Evolutionary conservation across 495 filamentous ascomycete genomes (phyloP).

Genomic region (Aspergillus wentii): DNA sequence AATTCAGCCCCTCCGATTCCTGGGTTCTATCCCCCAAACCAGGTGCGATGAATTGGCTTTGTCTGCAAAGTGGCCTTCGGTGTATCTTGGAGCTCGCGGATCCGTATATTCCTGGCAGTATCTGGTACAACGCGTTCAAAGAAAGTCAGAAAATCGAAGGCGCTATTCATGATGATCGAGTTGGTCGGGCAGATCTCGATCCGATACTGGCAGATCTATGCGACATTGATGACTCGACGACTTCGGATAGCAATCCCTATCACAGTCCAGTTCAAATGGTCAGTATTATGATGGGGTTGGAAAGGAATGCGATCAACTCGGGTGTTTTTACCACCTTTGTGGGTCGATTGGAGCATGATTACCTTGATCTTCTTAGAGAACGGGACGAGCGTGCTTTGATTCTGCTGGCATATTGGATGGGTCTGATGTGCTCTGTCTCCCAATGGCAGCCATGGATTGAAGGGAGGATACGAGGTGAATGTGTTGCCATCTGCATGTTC

Average conservation of each 20-base stretch:
- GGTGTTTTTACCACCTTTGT: constrained; percentile 26
- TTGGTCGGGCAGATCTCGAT: constrained; percentile 30
- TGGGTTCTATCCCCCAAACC: constrained; percentile 38
- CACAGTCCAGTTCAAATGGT: constrained; percentile 34
- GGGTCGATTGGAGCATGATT: constrained; percentile 28
- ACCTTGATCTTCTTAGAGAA: constrained; percentile 22
- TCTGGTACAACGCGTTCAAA: constrained; percentile 33
- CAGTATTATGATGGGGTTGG: constrained; percentile 21
- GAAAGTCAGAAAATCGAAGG: constrained; percentile 16
- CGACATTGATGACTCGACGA: constrained; percentile 28
- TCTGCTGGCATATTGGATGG: constrained; percentile 42
- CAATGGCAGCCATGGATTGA: constrained; percentile 44
- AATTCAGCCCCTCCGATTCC: constrained; percentile 30
- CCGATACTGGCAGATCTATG: constrained; percentile 34
- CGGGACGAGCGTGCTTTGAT: constrained; percentile 41
- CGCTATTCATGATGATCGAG: constrained; percentile 23
- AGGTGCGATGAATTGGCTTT: constrained; percentile 35
- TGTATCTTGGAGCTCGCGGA: constrained; percentile 26
- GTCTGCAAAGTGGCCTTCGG: constrained; percentile 36
- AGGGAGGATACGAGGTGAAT: constrained; percentile 33
- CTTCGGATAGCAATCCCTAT: constrained; percentile 35
- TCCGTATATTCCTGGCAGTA: constrained; percentile 30
- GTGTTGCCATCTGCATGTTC: constrained; percentile 41
- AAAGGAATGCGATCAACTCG: constrained; percentile 11
- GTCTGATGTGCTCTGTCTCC: constrained; percentile 23